These are phyloP conservation scores for Daldinia grandis DNA, from an alignment of 495 filamentous ascomycete species.

Conservation along the genomic window DNA sequence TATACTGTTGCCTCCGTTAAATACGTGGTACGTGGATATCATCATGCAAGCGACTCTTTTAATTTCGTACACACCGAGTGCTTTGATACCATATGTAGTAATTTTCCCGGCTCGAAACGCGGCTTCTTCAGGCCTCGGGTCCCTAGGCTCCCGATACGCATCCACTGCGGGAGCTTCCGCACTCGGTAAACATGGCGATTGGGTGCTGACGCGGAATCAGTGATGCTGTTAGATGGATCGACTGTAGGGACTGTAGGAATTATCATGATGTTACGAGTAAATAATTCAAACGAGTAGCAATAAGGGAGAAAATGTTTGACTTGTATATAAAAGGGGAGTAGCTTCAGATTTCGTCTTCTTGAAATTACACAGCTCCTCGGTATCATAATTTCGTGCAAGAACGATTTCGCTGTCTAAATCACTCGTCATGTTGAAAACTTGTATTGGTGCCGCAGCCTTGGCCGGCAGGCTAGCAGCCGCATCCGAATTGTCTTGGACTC, in stretches of 20 bases:
- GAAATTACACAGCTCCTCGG: neutral
- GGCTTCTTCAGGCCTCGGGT: slow-evolving; percentile 1
- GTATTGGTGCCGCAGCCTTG: neutral
- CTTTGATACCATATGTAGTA: neutral
- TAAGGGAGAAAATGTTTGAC: neutral
- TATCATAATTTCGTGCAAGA: neutral
- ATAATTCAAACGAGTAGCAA: neutral
- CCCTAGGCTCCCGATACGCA: slow-evolving; percentile 24
- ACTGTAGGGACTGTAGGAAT: neutral
- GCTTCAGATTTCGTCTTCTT: neutral
- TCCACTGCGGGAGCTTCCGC: neutral
- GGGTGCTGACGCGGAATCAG: neutral
- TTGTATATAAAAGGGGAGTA: neutral
- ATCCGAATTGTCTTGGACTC: neutral
- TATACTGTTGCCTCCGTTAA: neutral
- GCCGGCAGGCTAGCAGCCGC: neutral
- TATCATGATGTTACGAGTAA: no score
- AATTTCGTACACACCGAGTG: neutral
- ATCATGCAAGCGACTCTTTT: neutral
- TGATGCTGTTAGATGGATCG: neutral
- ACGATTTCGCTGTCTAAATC: neutral
- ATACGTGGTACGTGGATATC: neutral
- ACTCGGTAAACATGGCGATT: neutral
- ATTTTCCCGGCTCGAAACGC: neutral
- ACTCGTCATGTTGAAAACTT: slow-evolving; percentile 20